Base-by-base conservation (phyloP, 352 stramenopile genomes). In the Bremia lactucae region DNA sequence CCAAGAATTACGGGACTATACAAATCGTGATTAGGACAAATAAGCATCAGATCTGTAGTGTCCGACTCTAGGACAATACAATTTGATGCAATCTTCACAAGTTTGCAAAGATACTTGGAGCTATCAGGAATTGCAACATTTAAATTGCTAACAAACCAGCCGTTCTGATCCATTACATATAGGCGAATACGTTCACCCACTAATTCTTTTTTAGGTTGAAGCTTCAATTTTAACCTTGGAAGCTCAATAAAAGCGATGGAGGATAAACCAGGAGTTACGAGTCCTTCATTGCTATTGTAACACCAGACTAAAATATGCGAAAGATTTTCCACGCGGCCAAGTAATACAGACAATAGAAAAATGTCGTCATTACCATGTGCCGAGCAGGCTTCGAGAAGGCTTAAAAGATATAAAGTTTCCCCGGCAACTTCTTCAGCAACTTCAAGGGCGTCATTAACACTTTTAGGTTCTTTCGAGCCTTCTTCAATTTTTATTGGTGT, bases 221-320 rank as follows among this genome's bases (percentile, higher is more conserved):
- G 95, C 39, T 94, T 97, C 13, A 99, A 60, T 53, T 98, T 97
- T 15, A 99, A 68, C 22, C 96, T 74, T 19, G 96, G 96, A 20
- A 99, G 71, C 52, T 99, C 96, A 55, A 99, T 89, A 36, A 96
- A 84, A 52, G 96, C 87, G 49, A 99, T 94, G 7, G 61, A 65
- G 49, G 56, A 49, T 13, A 60, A n/a, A 20, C 11, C 26, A 28
- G 18, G 42, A 23, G 41, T 19, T 6, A 10, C 31, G 9, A 9
- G 29, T 41, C 41, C 16, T n/a, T 2, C 34, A n/a, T 44, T 37
- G 13, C 61, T 62, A 3, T 43, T 66, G 36, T 68, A 71, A 55
- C 87, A 97, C 95, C 95, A 99, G 20, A 98, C 82, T 23, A 99
- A 55, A 21, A 99, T 83, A 62, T 99, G 95, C 7, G 92, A 97